Conservation (phyloP, 768 basidiomycete genomes). For the Leccinum longicurvipes region DNA sequence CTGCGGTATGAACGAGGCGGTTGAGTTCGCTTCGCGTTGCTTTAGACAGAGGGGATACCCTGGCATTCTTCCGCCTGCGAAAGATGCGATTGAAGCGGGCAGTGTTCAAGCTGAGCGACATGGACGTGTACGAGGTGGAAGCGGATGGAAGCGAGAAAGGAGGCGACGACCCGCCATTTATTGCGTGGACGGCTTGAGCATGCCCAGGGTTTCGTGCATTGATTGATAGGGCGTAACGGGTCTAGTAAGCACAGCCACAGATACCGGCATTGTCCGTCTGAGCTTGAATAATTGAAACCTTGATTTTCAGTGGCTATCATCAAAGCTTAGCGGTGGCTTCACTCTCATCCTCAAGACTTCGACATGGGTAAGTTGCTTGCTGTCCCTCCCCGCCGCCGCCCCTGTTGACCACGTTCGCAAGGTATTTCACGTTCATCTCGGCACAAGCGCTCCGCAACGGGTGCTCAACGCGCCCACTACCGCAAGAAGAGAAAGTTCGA, state of each 20-base stretch:
- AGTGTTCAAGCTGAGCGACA: constrained; percentile 30
- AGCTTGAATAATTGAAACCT: constrained; percentile 33
- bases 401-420: constrained; percentile 30
- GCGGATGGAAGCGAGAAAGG: constrained; percentile 24
- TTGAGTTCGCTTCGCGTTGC: constrained; percentile 68
- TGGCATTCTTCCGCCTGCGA: constrained; percentile 44
- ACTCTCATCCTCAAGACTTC: constrained; percentile 65
- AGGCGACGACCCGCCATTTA: constrained; percentile 22
- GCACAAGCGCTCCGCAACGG: constrained; percentile 94
- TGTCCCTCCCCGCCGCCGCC: constrained; percentile 19
- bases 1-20: constrained; percentile 58
- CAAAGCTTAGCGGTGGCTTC: constrained; percentile 41
- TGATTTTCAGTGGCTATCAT: constrained; percentile 47
- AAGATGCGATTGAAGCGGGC: constrained; percentile 31
- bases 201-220: constrained; percentile 18
- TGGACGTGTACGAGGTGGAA: constrained; percentile 19
- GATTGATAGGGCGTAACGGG: constrained; percentile 3
- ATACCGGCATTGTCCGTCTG: constrained; percentile 24
- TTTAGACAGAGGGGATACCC: constrained; percentile 38
- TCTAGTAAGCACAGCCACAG: constrained; percentile 19
- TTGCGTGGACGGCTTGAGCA: constrained; percentile 11
- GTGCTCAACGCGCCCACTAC: constrained; percentile 90
- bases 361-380: constrained; percentile 76
- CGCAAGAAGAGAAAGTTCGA: constrained; percentile 99
- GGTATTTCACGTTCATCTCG: constrained; percentile 97